Percentiles rank a stretch among this genome's conserved stretches.
phyloP scores from a whole-genome alignment of 2,329 filamentous ascomycete genomes.

The Epichloe typhina region DNA sequence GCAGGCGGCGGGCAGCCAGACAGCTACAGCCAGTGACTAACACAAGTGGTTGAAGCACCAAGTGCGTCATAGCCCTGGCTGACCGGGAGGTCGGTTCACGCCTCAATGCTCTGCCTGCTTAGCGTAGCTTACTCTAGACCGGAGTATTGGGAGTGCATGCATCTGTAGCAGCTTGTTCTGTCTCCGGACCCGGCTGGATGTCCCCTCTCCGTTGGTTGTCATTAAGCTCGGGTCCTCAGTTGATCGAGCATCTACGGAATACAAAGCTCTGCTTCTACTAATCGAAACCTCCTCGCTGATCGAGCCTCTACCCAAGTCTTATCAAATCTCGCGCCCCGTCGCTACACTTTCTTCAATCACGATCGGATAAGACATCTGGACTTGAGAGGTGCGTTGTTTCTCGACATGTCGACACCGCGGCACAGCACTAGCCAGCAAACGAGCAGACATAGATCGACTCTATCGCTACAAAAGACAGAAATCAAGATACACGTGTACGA shows the following conservation, averaged over 20 bases:
- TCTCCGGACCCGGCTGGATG: constrained; percentile 2
- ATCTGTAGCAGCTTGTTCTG: background rate
- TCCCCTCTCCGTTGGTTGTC: background rate
- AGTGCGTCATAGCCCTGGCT: background rate
- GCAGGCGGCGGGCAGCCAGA: too few species aligned
- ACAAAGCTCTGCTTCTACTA: background rate
- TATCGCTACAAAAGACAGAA: constrained; percentile 60
- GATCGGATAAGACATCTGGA: background rate
- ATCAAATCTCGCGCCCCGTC: background rate
- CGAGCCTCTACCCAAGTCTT: background rate
- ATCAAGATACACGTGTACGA: constrained; percentile 69
- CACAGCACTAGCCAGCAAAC: constrained; percentile 12
- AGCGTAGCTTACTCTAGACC: background rate
- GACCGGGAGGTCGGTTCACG: background rate
- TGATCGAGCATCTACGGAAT: background rate
- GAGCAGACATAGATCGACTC: constrained; percentile 45
- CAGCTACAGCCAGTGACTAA: too few species aligned
- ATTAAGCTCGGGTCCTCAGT: background rate
- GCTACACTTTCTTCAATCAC: background rate
- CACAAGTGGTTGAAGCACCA: background rate
- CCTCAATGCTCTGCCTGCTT: background rate
- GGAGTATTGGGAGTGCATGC: too few species aligned
- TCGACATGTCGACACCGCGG: constrained; percentile 16
- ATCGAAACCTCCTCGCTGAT: background rate
- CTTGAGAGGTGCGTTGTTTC: background rate